phyloP scores from a whole-genome alignment of 257 asterid species.

The Eustoma russellianum region DNA sequence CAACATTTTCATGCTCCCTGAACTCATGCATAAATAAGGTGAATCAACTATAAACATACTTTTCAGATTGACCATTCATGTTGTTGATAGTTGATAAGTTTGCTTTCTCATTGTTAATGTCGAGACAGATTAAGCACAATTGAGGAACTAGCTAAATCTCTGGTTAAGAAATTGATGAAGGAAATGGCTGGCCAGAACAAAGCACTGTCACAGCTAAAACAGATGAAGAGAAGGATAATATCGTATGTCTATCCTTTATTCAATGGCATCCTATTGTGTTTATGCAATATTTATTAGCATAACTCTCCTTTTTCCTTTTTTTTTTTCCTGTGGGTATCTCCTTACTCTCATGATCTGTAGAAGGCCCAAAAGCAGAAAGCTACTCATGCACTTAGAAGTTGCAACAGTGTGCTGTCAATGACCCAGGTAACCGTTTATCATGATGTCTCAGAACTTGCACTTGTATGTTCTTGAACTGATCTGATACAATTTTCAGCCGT shows the following conservation, averaged over 20 bases:
- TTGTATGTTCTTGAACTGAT: constrained; percentile 1
- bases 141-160: constrained; percentile 71
- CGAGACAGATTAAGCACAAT: constrained; percentile 63
- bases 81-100: background rate
- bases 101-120: constrained; percentile 10
- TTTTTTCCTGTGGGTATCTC: background rate
- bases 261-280: background rate
- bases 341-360: constrained; percentile 35
- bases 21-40: no score
- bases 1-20: no score
- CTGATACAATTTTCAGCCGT: constrained; percentile 35
- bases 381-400: constrained; percentile 66
- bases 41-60: no score
- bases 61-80: background rate
- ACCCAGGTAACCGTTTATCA: constrained; percentile 43
- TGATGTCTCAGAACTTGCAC: background rate
- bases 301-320: background rate
- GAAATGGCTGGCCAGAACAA: constrained; percentile 91
- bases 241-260: constrained; percentile 44
- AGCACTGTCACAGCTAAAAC: constrained; percentile 76
- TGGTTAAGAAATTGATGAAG: constrained; percentile 85
- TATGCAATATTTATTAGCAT: background rate
- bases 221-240: constrained; percentile 65
- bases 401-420: constrained; percentile 79
- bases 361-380: constrained; percentile 79